Conservation (phyloP, 208 protist species). For the Wallacemonas sp. region DNA sequence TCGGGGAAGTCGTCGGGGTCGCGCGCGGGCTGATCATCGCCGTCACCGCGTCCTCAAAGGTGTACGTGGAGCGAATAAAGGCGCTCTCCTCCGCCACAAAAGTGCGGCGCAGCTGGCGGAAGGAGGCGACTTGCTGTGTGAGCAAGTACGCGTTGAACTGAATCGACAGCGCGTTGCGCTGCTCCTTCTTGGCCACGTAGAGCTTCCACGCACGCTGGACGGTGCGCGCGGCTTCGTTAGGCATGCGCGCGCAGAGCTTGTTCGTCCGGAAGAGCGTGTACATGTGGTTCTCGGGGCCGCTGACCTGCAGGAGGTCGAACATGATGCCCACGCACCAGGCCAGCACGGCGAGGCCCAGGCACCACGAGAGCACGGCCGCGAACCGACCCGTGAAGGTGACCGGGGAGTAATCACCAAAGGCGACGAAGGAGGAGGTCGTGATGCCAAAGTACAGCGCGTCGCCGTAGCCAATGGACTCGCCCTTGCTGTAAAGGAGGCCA, state of each 20-base stretch:
- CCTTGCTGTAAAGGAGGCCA: slow-evolving; percentile 50
- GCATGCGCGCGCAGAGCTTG: slow-evolving; percentile 53
- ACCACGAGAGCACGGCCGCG: slow-evolving; percentile 47
- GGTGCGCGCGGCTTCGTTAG: slow-evolving; percentile 52
- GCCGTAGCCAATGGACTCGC: slow-evolving; percentile 37
- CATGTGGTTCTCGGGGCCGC: slow-evolving; percentile 50
- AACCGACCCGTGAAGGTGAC: slow-evolving; percentile 49
- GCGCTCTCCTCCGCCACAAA: slow-evolving; percentile 31
- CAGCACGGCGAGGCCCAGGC: slow-evolving; percentile 45
- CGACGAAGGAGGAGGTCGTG: slow-evolving; percentile 49
- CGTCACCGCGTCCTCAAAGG: slow-evolving; percentile 45
- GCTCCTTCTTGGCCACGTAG: slow-evolving; percentile 41
- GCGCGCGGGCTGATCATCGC: slow-evolving; percentile 27
- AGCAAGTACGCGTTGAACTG: slow-evolving; percentile 69
- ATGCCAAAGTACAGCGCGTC: slow-evolving; percentile 65
- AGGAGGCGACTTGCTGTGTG: slow-evolving; percentile 43
- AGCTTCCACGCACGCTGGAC: slow-evolving; percentile 75
- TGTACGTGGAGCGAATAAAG: slow-evolving; percentile 54
- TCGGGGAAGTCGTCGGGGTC: slow-evolving; percentile 24
- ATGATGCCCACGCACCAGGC: slow-evolving; percentile 53
- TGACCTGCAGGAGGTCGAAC: slow-evolving; percentile 39
- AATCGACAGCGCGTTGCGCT: slow-evolving; percentile 33
- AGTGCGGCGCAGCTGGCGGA: slow-evolving; percentile 50
- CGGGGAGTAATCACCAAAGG: slow-evolving; percentile 55
- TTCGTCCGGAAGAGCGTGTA: slow-evolving; percentile 69